These are phyloP conservation scores for Neopestalotiopsis rosae DNA, from an alignment of 2,329 filamentous ascomycete genomes.

Conservation along the genomic window DNA sequence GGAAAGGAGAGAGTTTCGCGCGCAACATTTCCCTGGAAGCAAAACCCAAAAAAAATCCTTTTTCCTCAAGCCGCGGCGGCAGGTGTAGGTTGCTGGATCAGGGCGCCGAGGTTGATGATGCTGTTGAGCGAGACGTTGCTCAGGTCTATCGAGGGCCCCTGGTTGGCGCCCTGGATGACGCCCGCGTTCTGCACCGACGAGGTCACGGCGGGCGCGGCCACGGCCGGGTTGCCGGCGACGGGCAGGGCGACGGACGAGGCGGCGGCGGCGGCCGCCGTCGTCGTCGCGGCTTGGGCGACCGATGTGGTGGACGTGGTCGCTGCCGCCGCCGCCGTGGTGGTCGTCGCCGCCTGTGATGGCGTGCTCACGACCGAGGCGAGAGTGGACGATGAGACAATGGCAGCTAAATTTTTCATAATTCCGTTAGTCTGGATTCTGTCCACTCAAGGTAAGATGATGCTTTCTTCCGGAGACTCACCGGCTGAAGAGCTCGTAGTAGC, in stretches of 20 bases:
- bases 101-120: slow-evolving; percentile 30
- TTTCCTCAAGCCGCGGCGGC: not conserved
- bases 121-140: slow-evolving; percentile 31
- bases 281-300: slow-evolving; percentile 17
- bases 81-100: slow-evolving; percentile 20
- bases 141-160: slow-evolving; percentile 33
- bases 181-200: slow-evolving; percentile 28
- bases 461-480: not conserved
- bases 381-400: slow-evolving; percentile 8
- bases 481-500: slow-evolving; percentile 9
- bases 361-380: not conserved
- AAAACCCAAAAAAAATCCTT: too few relatives aligned
- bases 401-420: slow-evolving; percentile 17
- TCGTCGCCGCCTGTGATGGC: not conserved
- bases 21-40: too few relatives aligned
- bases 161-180: slow-evolving; percentile 26
- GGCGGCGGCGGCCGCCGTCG: slow-evolving; percentile 19
- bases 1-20: not conserved
- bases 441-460: not conserved
- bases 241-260: slow-evolving; percentile 25
- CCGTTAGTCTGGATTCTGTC: slow-evolving; percentile 2
- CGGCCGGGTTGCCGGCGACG: slow-evolving; percentile 21
- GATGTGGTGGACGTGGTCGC: slow-evolving; percentile 3
- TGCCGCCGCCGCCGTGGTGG: slow-evolving; percentile 2
- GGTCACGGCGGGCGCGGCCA: slow-evolving; percentile 22